These are phyloP conservation scores for Odonthalia washingtoniensis DNA, from an alignment of 31 red algal genomes.

Conservation along the genomic window DNA sequence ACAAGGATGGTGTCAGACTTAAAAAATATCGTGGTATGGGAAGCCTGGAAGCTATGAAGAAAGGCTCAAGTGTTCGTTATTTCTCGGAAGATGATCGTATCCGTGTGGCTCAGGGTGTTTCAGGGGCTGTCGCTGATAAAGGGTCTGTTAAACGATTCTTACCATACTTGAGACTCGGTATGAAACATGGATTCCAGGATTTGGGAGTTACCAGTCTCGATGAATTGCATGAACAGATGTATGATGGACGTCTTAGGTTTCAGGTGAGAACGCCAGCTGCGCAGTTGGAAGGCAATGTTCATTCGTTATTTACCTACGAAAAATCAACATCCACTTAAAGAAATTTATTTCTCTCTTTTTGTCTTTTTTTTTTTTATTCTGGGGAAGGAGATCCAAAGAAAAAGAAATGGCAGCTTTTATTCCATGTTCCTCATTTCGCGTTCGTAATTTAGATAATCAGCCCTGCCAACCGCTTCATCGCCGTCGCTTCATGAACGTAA, in stretches of 20 bases:
- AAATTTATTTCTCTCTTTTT: too few species aligned
- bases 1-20: slow-evolving; percentile 94
- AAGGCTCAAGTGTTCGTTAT: slow-evolving; percentile 95
- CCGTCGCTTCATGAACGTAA: too few species aligned
- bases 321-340: slow-evolving; percentile 69
- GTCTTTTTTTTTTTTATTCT: too few species aligned
- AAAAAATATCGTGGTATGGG: slow-evolving; percentile 99
- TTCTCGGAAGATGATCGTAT: slow-evolving; percentile 95
- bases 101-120: slow-evolving; percentile 96
- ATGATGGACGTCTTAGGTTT: slow-evolving; percentile 82
- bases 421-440: too few species aligned
- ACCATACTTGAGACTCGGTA: slow-evolving; percentile 87
- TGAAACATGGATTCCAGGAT: slow-evolving; percentile 98
- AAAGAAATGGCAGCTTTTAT: too few species aligned
- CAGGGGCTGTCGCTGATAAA: slow-evolving; percentile 95
- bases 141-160: slow-evolving; percentile 93
- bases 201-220: slow-evolving; percentile 80
- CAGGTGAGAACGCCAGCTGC: slow-evolving; percentile 94
- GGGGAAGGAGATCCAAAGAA: too few species aligned
- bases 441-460: too few species aligned
- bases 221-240: slow-evolving; percentile 87
- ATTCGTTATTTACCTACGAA: slow-evolving; percentile 94
- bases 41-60: slow-evolving; percentile 93
- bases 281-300: slow-evolving; percentile 96
- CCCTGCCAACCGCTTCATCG: too few species aligned